These are phyloP conservation scores for Boletus holoroseus DNA, from an alignment of 1,284 basidiomycete genomes.

Conservation along the genomic window DNA sequence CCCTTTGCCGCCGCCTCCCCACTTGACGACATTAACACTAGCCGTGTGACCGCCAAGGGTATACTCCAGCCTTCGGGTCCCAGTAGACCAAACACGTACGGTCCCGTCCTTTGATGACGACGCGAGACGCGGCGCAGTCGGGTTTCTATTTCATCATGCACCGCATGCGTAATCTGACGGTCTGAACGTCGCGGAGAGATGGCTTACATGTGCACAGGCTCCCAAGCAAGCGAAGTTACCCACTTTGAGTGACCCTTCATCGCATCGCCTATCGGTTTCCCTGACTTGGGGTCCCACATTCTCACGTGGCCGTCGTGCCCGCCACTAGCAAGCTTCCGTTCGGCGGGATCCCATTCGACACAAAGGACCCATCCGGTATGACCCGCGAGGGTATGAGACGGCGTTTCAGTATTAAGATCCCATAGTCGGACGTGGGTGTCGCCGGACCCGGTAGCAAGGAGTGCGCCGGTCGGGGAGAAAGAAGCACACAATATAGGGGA, in stretches of 20 bases:
- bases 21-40: conserved; percentile 91
- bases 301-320: conserved; percentile 86
- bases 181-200: conserved; percentile 1
- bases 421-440: conserved; percentile 92
- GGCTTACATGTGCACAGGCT: conserved; percentile 83
- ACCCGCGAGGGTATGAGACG: conserved; percentile 81
- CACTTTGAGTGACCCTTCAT: conserved; percentile 93
- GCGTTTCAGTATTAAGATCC: conserved; percentile 92
- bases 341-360: conserved; percentile 94
- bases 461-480: conserved; percentile 88
- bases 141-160: conserved; percentile 46
- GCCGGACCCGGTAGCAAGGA: conserved; percentile 92
- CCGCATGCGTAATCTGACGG: conserved; percentile 1
- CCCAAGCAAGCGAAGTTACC: conserved; percentile 96
- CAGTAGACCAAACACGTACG: conserved; percentile 87
- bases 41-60: conserved; percentile 92
- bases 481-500: conserved; percentile 94
- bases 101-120: conserved; percentile 96
- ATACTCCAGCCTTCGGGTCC: conserved; percentile 71
- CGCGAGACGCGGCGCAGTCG: conserved; percentile 76
- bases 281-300: conserved; percentile 87
- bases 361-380: conserved; percentile 96
- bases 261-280: conserved; percentile 78
- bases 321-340: conserved; percentile 86
- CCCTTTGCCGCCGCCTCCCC: conserved; percentile 76